Conservation (phyloP, 225 moss, liverwort and hornwort genomes). For the Bryum argenteum region DNA sequence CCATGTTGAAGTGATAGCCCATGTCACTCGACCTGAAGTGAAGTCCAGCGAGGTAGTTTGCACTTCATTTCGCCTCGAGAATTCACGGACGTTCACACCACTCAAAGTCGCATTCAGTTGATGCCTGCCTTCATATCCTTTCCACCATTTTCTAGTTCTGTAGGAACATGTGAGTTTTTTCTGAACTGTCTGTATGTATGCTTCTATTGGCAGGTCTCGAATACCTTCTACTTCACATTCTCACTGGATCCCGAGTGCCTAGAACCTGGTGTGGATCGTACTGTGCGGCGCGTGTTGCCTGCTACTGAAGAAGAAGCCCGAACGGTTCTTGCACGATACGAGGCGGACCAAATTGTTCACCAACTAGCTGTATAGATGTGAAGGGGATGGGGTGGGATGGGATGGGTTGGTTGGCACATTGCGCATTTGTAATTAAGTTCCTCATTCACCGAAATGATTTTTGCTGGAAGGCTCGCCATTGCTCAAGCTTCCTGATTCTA, state of each 20-base stretch:
- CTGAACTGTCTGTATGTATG: too few relatives aligned
- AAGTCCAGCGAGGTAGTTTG: slow-evolving; percentile 69
- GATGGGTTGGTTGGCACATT: too few relatives aligned
- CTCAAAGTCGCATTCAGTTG: too few relatives aligned
- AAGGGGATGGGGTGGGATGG: too few relatives aligned
- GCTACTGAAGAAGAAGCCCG: slow-evolving; percentile 90
- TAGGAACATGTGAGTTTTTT: too few relatives aligned
- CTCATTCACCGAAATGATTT: too few relatives aligned
- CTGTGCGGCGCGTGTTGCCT: slow-evolving; percentile 77
- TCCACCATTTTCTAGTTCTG: too few relatives aligned
- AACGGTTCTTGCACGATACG: slow-evolving; percentile 64
- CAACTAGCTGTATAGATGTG: slow-evolving; percentile 16
- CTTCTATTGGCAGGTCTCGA: too few relatives aligned
- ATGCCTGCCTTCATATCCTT: too few relatives aligned
- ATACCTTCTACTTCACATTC: slow-evolving; percentile 97
- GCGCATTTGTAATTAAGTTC: too few relatives aligned
- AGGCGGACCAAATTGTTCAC: slow-evolving; percentile 72
- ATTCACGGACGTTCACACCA: neutral
- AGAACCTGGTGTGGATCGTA: slow-evolving; percentile 41
- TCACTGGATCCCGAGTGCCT: slow-evolving; percentile 65
- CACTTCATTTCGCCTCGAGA: neutral
- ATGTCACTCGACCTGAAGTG: slow-evolving; percentile 85
- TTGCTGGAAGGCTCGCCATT: too few relatives aligned
- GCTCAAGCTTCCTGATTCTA: too few relatives aligned
- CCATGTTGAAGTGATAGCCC: slow-evolving; percentile 88